Percentiles rank a stretch among this genome's conserved stretches.
Conservation (phyloP, 176 grass and related monocot genomes). For the Ensete glaucum region DNA sequence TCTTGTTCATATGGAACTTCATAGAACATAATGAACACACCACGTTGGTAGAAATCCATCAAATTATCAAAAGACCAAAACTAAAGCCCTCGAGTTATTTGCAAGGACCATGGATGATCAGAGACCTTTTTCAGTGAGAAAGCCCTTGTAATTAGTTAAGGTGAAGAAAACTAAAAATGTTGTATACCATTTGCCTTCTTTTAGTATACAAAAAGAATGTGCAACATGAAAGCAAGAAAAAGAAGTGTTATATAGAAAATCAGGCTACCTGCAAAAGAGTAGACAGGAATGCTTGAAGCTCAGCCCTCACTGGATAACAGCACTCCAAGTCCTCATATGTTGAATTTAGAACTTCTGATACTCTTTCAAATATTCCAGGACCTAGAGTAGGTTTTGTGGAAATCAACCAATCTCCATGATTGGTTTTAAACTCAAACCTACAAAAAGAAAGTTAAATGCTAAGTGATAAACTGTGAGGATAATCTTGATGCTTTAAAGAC, state of each 20-base stretch:
- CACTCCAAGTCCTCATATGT: constrained; percentile 35
- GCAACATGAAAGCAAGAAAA: neutral
- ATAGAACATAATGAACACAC: no score
- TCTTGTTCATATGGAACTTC: no score
- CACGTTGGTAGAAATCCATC: neutral
- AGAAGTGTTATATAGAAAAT: neutral
- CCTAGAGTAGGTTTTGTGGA: constrained; percentile 60
- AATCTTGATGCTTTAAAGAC: neutral
- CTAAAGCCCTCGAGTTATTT: neutral
- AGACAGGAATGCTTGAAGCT: constrained; percentile 45
- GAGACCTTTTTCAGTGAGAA: neutral
- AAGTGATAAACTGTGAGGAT: neutral
- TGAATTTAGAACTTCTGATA: constrained; percentile 41
- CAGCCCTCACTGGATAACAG: constrained; percentile 32
- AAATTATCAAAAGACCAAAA: neutral
- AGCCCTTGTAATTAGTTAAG: neutral
- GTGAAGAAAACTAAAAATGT: neutral
- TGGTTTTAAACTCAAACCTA: constrained; percentile 79
- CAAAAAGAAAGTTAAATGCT: neutral
- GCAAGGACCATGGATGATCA: neutral
- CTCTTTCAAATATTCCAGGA: constrained; percentile 53
- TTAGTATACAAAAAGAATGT: neutral
- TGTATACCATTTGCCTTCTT: neutral
- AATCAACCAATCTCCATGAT: constrained; percentile 67
- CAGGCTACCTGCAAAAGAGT: constrained; percentile 46